These are phyloP conservation scores for Monilinia fructigena DNA, from an alignment of 2,329 filamentous ascomycete genomes.

Conservation along the genomic window DNA sequence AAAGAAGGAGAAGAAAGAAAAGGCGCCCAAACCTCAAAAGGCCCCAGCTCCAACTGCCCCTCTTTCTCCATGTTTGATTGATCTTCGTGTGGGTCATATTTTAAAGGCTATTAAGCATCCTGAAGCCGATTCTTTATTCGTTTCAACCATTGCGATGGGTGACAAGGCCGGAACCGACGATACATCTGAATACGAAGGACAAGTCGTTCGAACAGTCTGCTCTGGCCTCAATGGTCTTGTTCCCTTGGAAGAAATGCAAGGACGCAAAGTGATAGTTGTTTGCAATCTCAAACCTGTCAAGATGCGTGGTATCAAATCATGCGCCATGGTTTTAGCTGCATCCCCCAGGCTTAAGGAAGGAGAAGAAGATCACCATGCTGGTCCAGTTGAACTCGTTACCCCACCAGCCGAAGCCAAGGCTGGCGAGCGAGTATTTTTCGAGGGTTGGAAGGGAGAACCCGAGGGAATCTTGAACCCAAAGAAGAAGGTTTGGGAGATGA, in stretches of 20 bases:
- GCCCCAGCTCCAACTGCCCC: slow-evolving; percentile 68
- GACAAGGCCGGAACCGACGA: slow-evolving; percentile 83
- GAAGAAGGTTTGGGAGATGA: slow-evolving; percentile 98
- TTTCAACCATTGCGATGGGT: slow-evolving; percentile 92
- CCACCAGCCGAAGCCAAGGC: slow-evolving; percentile 77
- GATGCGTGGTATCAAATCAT: slow-evolving; percentile 85
- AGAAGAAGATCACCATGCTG: slow-evolving; percentile 79
- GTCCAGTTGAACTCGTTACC: slow-evolving; percentile 86
- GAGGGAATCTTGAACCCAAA: slow-evolving; percentile 95
- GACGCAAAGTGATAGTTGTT: slow-evolving; percentile 89
- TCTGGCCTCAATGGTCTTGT: slow-evolving; percentile 92
- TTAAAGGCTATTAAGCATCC: slow-evolving; percentile 94
- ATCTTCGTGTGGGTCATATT: slow-evolving; percentile 95
- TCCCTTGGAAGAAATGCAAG: slow-evolving; percentile 94
- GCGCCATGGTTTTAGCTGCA: slow-evolving; percentile 91
- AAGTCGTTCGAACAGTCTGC: slow-evolving; percentile 92
- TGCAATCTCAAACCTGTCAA: slow-evolving; percentile 99
- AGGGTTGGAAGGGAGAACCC: slow-evolving; percentile 90
- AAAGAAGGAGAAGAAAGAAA: slow-evolving; percentile 88
- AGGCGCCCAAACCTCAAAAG: slow-evolving; percentile 73
- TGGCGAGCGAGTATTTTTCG: slow-evolving; percentile 87
- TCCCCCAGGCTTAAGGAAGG: slow-evolving; percentile 81
- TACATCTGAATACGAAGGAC: slow-evolving; percentile 86
- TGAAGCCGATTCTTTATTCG: slow-evolving; percentile 92
- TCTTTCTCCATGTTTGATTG: slow-evolving; percentile 81